Evolutionary conservation across 176 grass and related monocot species (phyloP).

Genomic region (Eleusine coracana): DNA sequence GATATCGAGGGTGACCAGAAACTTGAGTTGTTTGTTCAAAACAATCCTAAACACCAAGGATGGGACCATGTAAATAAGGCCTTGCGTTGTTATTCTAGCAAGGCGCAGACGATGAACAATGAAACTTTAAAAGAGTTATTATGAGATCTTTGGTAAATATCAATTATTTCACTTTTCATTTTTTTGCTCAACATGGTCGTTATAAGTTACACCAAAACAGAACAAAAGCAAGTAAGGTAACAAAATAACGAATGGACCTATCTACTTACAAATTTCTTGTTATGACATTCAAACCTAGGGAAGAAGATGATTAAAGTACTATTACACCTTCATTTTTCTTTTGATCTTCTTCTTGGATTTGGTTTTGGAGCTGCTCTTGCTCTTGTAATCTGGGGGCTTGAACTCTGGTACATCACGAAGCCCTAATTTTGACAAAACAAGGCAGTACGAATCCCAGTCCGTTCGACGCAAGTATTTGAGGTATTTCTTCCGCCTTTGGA

Average conservation of each 20-base stretch:
- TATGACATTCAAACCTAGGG: background rate
- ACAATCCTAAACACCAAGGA: too few relatives aligned
- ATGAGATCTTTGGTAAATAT: background rate
- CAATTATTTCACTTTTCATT: background rate
- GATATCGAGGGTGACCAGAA: too few relatives aligned
- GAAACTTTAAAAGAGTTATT: background rate
- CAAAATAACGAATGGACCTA: background rate
- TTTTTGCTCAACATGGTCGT: background rate
- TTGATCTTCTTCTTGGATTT: conserved; percentile 52
- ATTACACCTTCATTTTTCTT: conserved; percentile 48
- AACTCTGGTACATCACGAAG: conserved; percentile 75
- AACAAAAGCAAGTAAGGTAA: background rate
- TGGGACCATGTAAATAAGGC: background rate
- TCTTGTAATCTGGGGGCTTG: conserved; percentile 76
- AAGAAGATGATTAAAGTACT: background rate
- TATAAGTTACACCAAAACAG: background rate
- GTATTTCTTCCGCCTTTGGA: conserved; percentile 90
- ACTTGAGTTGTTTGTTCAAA: too few relatives aligned
- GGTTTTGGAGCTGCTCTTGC: conserved; percentile 47
- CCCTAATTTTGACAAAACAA: conserved; percentile 75
- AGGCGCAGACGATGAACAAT: background rate
- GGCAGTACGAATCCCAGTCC: conserved; percentile 94
- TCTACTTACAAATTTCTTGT: background rate
- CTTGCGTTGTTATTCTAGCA: background rate
- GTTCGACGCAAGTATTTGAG: conserved; percentile 85